Base-by-base conservation (phyloP, 495 filamentous ascomycete species). In the Aspergillus kassunensis region DNA sequence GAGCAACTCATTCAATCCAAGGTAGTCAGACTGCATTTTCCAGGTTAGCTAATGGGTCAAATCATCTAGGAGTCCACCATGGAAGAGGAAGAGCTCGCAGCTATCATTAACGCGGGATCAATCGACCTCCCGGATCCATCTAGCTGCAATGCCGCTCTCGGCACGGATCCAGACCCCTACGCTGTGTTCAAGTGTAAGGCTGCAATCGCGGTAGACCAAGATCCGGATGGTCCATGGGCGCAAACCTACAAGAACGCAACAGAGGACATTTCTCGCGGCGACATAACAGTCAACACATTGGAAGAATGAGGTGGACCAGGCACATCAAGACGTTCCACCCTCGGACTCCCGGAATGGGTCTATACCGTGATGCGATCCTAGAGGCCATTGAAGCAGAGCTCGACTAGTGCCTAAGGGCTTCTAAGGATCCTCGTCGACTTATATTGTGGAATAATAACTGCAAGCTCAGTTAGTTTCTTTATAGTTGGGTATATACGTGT, bases 241-340 rank as follows among this genome's bases (percentile, higher is more conserved):
- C 44, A 47, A 30, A 35, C 5, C 8, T 36, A 35, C 13, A n/a
- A 19, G 16, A 19, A 36, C n/a, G 27, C 44, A 10, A 47, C n/a
- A 13, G 30, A 35, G 16, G 29, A 6, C 31, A 16, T 34, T 20
- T 29, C 44, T n/a, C 15, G 2, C 29, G 25, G 43, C 24, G 19
- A 36, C 30, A 34, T 19, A 47, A 12, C 13, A 47, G 29, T 35
- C 21, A 35, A 24, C 1, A 25, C 19, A 23, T 47, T 35, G 12
- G 4, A 7, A 4, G 15, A 5, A 13, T 2, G 15, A 1, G 13
- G 3, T 29, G 16, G 30, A 47, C 29, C 2, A 20, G 44, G 1
- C 44, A 35, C 18, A 47, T 47, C 44, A 34, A 47, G 44, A 47
- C 29, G 30, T 47, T 47, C 31, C 44, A 47, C 31, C 44, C 29